Base-by-base conservation (phyloP, 2,329 filamentous ascomycete species). In the Colletotrichum aenigma region DNA sequence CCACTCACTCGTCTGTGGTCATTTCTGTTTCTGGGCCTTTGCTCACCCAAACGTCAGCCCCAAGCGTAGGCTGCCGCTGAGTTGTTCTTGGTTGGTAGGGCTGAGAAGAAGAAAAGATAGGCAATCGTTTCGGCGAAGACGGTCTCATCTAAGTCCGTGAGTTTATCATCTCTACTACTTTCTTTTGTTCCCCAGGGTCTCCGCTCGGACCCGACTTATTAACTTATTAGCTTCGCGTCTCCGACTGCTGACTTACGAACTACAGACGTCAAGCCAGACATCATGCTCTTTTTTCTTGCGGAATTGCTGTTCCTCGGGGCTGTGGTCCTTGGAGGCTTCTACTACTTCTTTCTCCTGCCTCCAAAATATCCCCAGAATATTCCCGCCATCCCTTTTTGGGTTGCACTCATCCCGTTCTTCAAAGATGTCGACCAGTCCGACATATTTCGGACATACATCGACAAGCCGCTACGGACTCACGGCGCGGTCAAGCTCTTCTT, bases 401-500 rank as follows among this genome's bases (percentile, higher is more conserved):
- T 86, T 12, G 82, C 85, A 1, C 82, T 88, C 9, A 76, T 87
- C 1, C 83, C 86, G 0, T 82, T 88, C 5, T 82, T 87, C 79
- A 81, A 80, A 58, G 84, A 87, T 65, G 83, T 86, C 24, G 86
- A 87, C 71, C 86, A 88, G 78, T 81, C 83, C 6, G 82, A 86
- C 18, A 82, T 85, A 7, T 88, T 85, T 77, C 79, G 77, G 15
- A 74, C 79, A 66, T 86, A 87, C 77, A 82, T 88, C 58, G 81
- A 85, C 48, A 78, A 81, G 68, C 85, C 85, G 3, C 79, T 86
- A 7, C 80, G 80, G 12, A 80, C 80, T n/a, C 82, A 85, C 61
- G 85, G 88, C 6, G 88, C 87, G 2, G 88, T 89, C 21, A 85
- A 88, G 71, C 80, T 89, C 32, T 89, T 87, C 81, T 88, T 88